Evolutionary conservation across 2,329 filamentous ascomycete genomes (phyloP).

Genomic region (Xenosphaeropsis pyriputrescens): DNA sequence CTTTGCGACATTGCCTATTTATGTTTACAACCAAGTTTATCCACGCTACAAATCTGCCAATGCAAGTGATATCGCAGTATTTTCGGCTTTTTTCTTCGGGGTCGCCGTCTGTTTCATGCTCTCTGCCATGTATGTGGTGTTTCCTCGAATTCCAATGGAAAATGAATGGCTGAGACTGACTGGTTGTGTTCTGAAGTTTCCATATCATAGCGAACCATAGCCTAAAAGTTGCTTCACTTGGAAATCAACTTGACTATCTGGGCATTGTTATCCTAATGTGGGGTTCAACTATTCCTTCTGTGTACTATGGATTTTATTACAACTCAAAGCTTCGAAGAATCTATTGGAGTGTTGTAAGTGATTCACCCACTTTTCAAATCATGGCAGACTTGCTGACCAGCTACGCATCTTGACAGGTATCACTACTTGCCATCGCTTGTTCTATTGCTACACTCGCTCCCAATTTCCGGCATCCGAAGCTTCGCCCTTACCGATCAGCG

Average conservation of each 20-base stretch:
- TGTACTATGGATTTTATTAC: conserved; percentile 38
- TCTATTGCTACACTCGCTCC: conserved; percentile 22
- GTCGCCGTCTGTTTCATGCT: conserved; percentile 29
- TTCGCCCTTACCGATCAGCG: conserved; percentile 22
- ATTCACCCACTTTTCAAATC: conserved; percentile 1
- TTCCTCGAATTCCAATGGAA: too few relatives aligned
- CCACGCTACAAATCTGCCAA: conserved; percentile 21
- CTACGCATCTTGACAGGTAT: conserved; percentile 4
- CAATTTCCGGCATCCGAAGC: conserved; percentile 21
- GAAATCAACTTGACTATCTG: conserved; percentile 45
- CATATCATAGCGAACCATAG: conserved; percentile 43
- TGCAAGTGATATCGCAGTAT: conserved; percentile 24
- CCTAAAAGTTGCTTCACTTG: conserved; percentile 28
- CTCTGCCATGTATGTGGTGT: conserved; percentile 21
- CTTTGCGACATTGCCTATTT: conserved; percentile 22
- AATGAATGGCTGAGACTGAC: too few relatives aligned
- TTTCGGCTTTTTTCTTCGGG: conserved; percentile 25
- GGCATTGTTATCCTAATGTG: conserved; percentile 48
- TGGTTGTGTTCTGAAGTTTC: conserved; percentile 22
- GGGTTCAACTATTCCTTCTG: conserved; percentile 40
- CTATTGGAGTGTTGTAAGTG: conserved; percentile 21
- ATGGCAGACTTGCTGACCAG: neutral
- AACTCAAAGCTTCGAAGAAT: conserved; percentile 15
- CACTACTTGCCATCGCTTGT: conserved; percentile 20
- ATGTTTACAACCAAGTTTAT: conserved; percentile 21